Evolutionary conservation across 768 basidiomycete genomes (phyloP).

Genomic region (Termitomyces eurrhizus): DNA sequence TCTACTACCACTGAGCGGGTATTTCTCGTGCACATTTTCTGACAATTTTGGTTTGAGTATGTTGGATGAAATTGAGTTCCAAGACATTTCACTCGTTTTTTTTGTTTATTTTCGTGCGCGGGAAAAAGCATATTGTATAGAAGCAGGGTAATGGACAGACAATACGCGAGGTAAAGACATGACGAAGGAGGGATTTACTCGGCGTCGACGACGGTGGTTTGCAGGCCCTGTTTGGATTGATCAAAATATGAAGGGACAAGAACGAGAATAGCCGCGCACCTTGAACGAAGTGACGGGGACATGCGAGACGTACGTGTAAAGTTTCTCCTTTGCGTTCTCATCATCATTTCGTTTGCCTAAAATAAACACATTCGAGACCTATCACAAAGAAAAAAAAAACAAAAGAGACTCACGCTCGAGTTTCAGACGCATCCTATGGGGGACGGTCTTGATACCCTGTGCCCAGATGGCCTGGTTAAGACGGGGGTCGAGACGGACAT

Average conservation of each 20-base stretch:
- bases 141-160: too few relatives aligned
- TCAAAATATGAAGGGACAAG: not conserved
- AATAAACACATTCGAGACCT: too few relatives aligned
- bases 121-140: not conserved
- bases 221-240: constrained; percentile 53
- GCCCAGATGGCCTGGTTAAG: constrained; percentile 97
- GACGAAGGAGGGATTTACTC: constrained; percentile 45
- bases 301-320: constrained; percentile 86
- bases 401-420: constrained; percentile 66
- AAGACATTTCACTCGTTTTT: too few relatives aligned
- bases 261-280: constrained; percentile 39
- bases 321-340: constrained; percentile 97
- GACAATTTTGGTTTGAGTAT: too few relatives aligned
- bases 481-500: constrained; percentile 92
- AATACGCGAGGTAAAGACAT: not conserved
- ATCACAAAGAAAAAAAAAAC: too few relatives aligned
- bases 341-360: constrained; percentile 93
- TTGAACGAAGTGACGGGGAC: constrained; percentile 81
- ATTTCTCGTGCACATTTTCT: too few relatives aligned
- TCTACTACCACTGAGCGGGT: too few relatives aligned
- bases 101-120: too few relatives aligned
- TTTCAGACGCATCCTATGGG: constrained; percentile 87
- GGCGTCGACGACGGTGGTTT: constrained; percentile 79
- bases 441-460: constrained; percentile 90
- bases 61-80: too few relatives aligned